Base-by-base conservation (phyloP, 495 filamentous ascomycete species). In the Daldinia decipiens region DNA sequence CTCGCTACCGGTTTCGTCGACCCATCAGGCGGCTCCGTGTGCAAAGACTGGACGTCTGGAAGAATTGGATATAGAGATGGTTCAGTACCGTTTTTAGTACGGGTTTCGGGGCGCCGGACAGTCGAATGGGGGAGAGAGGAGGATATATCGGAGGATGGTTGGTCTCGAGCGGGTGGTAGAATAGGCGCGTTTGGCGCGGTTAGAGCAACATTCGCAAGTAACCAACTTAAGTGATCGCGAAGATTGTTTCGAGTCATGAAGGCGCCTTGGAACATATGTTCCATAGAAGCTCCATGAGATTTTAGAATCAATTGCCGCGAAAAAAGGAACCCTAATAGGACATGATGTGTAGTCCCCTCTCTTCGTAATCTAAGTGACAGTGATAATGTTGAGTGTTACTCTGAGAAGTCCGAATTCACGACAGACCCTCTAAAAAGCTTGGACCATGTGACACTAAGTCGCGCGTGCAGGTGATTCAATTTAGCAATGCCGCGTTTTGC, bases 171-270 rank as follows among this genome's bases (percentile, higher is more conserved):
- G 12, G 67, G 53, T 19, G 81, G 79, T 36, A 80, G 59, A 15
- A 64, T 24, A 53, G 73, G 77, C 58, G 76, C 73, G 62, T 75
- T 61, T 43, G 79, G 79, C 57, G 74, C 72, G 61, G 65, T 75
- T 51, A 76, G 58, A 57, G 68, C 57, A 66, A 73, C 80, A 74
- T 82, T 79, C 57, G 77, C 76, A 68, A 88, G 75, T 73, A 90
- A 83, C 88, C 88, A 90, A 67, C 82, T 81, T 71, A 89, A 80
- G 63, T 90, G 86, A 72, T 80, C 81, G 67, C 73, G 76, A 58
- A 90, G 80, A 78, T 90, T 90, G 78, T 90, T 86, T 77, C 80
- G 82, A 82, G 89, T 90, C 89, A 91, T 91, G 74, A 81, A 80
- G 75, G 59, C 77, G 74, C 66, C 52, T 74, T 64, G 76, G 73